These are phyloP conservation scores for Ilyonectria destructans DNA, from an alignment of 2,329 filamentous ascomycete genomes.

Conservation along the genomic window DNA sequence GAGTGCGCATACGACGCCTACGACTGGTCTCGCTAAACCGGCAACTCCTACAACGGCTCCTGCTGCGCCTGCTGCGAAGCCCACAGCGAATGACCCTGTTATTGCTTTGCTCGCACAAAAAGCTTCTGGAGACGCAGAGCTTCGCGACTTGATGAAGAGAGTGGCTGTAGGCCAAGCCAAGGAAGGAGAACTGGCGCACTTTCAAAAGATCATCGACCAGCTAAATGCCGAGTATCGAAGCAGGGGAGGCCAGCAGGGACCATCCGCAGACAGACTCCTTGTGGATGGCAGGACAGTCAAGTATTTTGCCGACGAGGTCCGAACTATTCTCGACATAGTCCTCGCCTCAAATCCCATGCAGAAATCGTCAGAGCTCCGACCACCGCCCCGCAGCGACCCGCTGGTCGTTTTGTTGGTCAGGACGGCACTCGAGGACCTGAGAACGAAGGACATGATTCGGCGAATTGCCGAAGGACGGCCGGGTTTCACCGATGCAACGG, in stretches of 20 bases:
- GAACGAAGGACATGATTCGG: slow-evolving; percentile 66
- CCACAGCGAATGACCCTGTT: slow-evolving; percentile 76
- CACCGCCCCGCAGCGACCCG: slow-evolving; percentile 70
- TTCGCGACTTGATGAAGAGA: slow-evolving; percentile 87
- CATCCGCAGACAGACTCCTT: slow-evolving; percentile 69
- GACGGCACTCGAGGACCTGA: slow-evolving; percentile 68
- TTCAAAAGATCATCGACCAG: slow-evolving; percentile 87
- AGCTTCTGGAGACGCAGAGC: slow-evolving; percentile 79
- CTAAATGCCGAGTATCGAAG: slow-evolving; percentile 75
- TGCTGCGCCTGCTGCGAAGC: slow-evolving; percentile 43
- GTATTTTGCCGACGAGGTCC: slow-evolving; percentile 74
- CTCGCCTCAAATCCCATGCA: slow-evolving; percentile 73
- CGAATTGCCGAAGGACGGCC: slow-evolving; percentile 69
- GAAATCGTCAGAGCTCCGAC: slow-evolving; percentile 67
- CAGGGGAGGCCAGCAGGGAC: slow-evolving; percentile 66
- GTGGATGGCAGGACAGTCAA: slow-evolving; percentile 72
- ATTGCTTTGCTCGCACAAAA: slow-evolving; percentile 85
- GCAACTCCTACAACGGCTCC: slow-evolving; percentile 35
- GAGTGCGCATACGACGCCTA: slow-evolving; percentile 38
- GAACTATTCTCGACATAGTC: slow-evolving; percentile 72
- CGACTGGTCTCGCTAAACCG: slow-evolving; percentile 38
- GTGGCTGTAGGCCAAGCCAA: slow-evolving; percentile 84
- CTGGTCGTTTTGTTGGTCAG: slow-evolving; percentile 72
- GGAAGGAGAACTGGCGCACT: slow-evolving; percentile 80
- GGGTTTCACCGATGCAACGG: slow-evolving; percentile 67